Percentiles rank a stretch among this genome's conserved stretches.
These are phyloP conservation scores for Ciborinia camelliae DNA, from an alignment of 2,329 filamentous ascomycete species.

Conservation along the genomic window DNA sequence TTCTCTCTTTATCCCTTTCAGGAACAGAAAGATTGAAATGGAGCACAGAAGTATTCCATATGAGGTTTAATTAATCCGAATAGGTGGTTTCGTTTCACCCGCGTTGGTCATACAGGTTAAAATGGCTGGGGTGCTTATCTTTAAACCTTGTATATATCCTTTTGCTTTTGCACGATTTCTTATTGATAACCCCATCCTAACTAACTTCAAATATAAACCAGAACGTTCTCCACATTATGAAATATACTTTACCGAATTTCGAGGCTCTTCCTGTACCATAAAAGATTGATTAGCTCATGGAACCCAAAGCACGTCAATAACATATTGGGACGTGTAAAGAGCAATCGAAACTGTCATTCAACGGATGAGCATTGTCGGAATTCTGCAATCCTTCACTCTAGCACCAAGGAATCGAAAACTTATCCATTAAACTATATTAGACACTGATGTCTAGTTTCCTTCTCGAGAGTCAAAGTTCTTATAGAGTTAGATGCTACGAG, in stretches of 20 bases:
- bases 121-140: conserved; percentile 17
- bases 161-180: conserved; percentile 12
- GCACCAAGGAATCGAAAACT: background rate
- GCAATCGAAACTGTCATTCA: background rate
- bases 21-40: background rate
- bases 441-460: conserved; percentile 21
- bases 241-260: background rate
- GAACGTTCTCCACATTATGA: background rate
- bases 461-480: conserved; percentile 29
- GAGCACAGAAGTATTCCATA: background rate
- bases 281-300: background rate
- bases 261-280: background rate
- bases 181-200: conserved; percentile 3
- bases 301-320: background rate
- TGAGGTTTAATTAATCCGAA: background rate
- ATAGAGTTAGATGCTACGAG: conserved; percentile 29
- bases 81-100: conserved; percentile 16
- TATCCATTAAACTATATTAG: background rate
- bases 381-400: background rate
- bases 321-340: background rate
- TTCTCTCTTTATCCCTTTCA: background rate
- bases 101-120: background rate
- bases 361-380: background rate
- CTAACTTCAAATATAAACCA: conserved; percentile 8
- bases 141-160: conserved; percentile 3